phyloP scores from a whole-genome alignment of 75 land plant genomes.

The Pinus albicaulis region DNA sequence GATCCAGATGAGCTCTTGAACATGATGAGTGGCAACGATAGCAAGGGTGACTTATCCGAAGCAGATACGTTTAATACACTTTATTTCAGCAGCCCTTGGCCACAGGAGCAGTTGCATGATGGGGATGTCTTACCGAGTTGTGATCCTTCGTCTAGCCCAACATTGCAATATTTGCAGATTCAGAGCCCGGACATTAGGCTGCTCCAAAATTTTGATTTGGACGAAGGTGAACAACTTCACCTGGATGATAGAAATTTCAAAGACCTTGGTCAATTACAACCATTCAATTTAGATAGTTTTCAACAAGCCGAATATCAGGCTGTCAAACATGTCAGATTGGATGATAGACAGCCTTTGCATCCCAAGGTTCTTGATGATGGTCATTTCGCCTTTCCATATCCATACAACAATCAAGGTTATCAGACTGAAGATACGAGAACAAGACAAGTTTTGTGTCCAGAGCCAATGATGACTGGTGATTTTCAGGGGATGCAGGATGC shows the following conservation, averaged over 20 bases:
- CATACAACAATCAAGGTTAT: slow-evolving; percentile 3
- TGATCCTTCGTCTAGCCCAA: not conserved
- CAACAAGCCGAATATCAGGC: not conserved
- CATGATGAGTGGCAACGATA: not conserved
- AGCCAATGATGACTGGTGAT: not conserved
- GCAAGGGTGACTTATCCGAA: not conserved
- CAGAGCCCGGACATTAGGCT: not conserved
- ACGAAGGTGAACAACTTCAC: not conserved
- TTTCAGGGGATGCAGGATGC: not conserved
- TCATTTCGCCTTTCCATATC: not conserved
- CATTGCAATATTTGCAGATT: not conserved
- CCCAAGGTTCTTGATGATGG: not conserved
- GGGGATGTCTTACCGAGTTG: not conserved
- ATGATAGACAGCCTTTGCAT: not conserved
- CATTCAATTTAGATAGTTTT: not conserved
- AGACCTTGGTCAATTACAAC: not conserved
- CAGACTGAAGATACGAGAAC: not conserved
- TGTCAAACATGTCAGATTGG: not conserved
- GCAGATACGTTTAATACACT: not conserved
- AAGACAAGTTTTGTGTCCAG: not conserved
- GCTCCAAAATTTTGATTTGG: not conserved
- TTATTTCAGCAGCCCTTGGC: not conserved
- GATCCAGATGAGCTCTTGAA: slow-evolving; percentile 6
- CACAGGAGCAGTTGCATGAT: not conserved
- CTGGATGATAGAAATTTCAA: not conserved